These are phyloP conservation scores for Thraustochytrium sp. DNA, from an alignment of 352 stramenopile genomes.

Conservation along the genomic window DNA sequence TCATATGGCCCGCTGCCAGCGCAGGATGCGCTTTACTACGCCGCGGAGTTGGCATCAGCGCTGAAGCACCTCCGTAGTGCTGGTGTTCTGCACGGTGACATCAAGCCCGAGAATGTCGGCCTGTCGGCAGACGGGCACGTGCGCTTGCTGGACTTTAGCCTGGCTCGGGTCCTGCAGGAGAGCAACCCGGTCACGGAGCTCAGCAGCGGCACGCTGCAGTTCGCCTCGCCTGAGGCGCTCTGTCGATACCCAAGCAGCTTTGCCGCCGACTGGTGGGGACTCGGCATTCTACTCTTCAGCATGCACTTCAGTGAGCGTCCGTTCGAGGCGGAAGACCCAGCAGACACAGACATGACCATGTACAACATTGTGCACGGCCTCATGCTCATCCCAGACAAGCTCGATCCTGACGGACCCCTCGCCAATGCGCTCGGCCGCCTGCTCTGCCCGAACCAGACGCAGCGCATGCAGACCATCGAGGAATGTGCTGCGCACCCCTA, in stretches of 20 bases:
- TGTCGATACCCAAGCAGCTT: not conserved
- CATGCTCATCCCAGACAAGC: no score
- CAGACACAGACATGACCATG: no score
- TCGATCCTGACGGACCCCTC: no score
- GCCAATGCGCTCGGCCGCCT: no score
- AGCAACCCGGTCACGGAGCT: not conserved
- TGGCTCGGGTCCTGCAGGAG: not conserved
- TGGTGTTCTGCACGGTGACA: not conserved
- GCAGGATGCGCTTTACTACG: not conserved
- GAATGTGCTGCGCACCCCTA: no score
- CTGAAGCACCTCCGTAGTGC: not conserved
- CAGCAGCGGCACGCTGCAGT: not conserved
- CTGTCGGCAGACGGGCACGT: not conserved
- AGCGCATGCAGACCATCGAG: no score
- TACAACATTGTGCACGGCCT: no score
- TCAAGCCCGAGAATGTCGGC: constrained; percentile 36
- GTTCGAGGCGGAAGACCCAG: no score
- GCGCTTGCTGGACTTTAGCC: constrained; percentile 2
- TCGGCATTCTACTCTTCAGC: not conserved
- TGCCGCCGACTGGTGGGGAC: constrained; percentile 27
- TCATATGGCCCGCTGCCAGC: not conserved
- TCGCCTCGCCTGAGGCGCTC: not conserved
- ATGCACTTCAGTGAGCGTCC: no score
- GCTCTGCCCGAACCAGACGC: no score
- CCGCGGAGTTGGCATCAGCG: not conserved